Conservation (phyloP, 495 filamentous ascomycete species). For the Talaromyces ruber region DNA sequence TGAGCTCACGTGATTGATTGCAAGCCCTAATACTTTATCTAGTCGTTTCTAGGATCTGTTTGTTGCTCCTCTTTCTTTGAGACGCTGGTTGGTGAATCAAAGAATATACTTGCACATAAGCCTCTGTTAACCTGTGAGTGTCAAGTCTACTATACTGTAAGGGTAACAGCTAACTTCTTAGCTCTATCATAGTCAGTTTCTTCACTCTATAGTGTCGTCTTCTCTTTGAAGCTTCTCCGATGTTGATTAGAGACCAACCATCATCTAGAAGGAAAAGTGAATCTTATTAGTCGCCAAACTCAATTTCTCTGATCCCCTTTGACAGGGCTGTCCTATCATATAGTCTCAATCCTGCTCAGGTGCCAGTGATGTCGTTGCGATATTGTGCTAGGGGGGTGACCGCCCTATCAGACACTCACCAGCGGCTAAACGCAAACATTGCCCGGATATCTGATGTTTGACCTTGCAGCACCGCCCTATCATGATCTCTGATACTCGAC, state of each 20-base stretch:
- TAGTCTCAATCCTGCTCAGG: not conserved
- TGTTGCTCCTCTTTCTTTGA: not conserved
- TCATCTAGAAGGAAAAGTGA: not conserved
- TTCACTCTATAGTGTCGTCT: not conserved
- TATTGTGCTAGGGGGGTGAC: not conserved
- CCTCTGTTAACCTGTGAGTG: not conserved
- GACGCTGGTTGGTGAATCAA: not conserved
- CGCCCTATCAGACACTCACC: not conserved
- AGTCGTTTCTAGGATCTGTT: not conserved
- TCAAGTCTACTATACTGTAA: not conserved
- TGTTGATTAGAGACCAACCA: not conserved
- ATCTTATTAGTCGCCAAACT: not conserved
- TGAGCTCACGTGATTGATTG: not conserved
- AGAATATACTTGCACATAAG: not conserved
- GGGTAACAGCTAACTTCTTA: not conserved
- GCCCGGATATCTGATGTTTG: not conserved
- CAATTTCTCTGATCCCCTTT: not conserved
- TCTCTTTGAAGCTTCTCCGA: not conserved
- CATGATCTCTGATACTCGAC: not conserved
- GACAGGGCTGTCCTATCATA: not conserved
- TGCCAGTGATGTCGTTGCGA: not conserved
- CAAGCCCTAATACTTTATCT: not conserved
- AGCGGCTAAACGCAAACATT: not conserved
- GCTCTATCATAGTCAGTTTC: not conserved
- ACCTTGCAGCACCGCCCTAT: not conserved